Evolutionary conservation across 2,329 filamentous ascomycete genomes (phyloP).

Genomic region (Blumeria hordei): DNA sequence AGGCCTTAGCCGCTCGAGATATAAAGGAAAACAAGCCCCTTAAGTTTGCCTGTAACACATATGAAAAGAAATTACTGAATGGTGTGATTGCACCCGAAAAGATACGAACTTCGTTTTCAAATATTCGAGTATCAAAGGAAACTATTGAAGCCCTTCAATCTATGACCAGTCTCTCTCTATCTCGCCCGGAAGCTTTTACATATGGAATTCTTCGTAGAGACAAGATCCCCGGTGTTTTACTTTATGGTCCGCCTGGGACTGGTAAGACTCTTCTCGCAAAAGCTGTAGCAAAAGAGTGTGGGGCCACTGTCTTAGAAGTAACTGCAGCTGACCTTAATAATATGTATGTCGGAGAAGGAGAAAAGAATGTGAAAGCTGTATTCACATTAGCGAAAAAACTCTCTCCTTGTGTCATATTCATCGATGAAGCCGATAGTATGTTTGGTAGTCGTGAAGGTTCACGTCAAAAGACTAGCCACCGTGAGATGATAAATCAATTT

Average conservation of each 20-base stretch:
- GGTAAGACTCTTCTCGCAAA: constrained; percentile 49
- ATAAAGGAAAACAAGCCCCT: constrained; percentile 18
- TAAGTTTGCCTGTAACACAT: constrained; percentile 36
- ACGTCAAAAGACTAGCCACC: constrained; percentile 40
- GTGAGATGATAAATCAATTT: constrained; percentile 92
- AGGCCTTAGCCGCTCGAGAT: constrained; percentile 8
- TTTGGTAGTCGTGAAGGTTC: constrained; percentile 51
- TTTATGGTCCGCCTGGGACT: constrained; percentile 73
- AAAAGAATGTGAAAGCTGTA: constrained; percentile 85
- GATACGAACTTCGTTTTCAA: constrained; percentile 66
- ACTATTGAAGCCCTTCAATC: constrained; percentile 75
- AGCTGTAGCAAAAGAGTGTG: constrained; percentile 42
- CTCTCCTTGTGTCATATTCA: constrained; percentile 79
- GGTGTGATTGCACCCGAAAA: constrained; percentile 63
- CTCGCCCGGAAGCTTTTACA: constrained; percentile 79
- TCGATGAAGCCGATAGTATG: constrained; percentile 88
- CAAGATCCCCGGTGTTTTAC: constrained; percentile 66
- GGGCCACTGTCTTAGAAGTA: constrained; percentile 59
- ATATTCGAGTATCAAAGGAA: constrained; percentile 61
- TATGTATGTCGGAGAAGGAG: constrained; percentile 87
- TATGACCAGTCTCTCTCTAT: constrained; percentile 64
- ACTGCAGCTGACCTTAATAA: constrained; percentile 82
- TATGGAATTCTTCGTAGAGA: constrained; percentile 86
- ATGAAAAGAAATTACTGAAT: constrained; percentile 61
- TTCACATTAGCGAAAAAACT: constrained; percentile 83